These are phyloP conservation scores for Bruguiera hainesii DNA, from an alignment of 441 rosid species.

Conservation along the genomic window DNA sequence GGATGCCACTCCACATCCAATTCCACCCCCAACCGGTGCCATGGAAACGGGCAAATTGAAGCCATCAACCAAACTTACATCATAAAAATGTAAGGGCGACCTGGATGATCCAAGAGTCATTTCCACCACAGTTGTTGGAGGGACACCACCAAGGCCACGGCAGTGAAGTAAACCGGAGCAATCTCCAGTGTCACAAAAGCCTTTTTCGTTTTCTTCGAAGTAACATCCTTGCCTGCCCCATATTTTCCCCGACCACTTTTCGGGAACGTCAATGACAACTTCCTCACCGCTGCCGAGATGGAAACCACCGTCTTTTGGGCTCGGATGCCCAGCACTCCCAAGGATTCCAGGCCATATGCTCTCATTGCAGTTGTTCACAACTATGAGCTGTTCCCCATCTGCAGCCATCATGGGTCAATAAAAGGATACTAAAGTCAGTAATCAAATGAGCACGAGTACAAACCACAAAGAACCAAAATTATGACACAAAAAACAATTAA, in stretches of 20 bases:
- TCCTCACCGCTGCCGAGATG: constrained; percentile 68
- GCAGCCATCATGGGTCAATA: constrained; percentile 13
- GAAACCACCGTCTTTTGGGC: constrained; percentile 74
- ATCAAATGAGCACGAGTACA: not conserved
- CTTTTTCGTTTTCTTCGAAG: constrained; percentile 60
- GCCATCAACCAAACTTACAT: constrained; percentile 90
- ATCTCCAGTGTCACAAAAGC: constrained; percentile 78
- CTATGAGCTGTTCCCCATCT: constrained; percentile 75
- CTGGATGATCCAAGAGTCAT: constrained; percentile 72
- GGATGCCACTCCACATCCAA: constrained; percentile 81
- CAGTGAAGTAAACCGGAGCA: constrained; percentile 61
- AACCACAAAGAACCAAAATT: not conserved
- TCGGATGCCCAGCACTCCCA: constrained; percentile 64
- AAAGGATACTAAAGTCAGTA: not conserved
- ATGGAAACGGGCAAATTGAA: constrained; percentile 83
- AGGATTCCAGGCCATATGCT: constrained; percentile 89
- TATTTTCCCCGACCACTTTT: constrained; percentile 82
- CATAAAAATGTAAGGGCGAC: constrained; percentile 86
- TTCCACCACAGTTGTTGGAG: constrained; percentile 85
- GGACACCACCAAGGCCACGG: constrained; percentile 61
- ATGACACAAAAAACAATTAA: not conserved
- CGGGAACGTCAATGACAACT: constrained; percentile 57
- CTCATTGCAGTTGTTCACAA: constrained; percentile 85
- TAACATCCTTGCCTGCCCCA: constrained; percentile 90
- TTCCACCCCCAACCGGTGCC: constrained; percentile 84